Conservation (phyloP, 495 filamentous ascomycete genomes). For the Penicillium cataractarum region DNA sequence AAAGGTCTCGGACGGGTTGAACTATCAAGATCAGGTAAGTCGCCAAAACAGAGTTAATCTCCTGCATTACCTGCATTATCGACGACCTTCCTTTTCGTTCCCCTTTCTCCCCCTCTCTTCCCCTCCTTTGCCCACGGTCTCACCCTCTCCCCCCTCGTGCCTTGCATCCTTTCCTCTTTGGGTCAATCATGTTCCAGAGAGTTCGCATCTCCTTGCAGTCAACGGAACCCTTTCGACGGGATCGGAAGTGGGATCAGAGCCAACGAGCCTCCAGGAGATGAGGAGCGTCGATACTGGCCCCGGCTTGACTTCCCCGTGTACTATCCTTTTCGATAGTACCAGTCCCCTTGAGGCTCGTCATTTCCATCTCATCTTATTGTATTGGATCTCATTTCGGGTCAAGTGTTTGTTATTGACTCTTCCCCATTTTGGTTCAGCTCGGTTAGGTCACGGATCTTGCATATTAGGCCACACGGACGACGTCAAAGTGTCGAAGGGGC, state of each 20-base stretch:
- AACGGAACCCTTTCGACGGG: conserved; percentile 23
- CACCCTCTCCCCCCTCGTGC: conserved; percentile 39
- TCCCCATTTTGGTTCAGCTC: conserved; percentile 29
- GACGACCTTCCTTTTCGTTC: not conserved
- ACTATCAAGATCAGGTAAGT: conserved; percentile 12
- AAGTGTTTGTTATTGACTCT: conserved; percentile 48
- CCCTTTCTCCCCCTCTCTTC: conserved; percentile 6
- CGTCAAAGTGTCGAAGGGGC: conserved; percentile 17
- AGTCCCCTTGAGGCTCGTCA: not conserved
- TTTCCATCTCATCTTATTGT: conserved; percentile 6
- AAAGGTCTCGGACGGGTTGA: conserved; percentile 8
- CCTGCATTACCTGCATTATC: conserved; percentile 1
- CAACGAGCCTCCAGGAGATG: conserved; percentile 30
- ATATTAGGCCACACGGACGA: conserved; percentile 40
- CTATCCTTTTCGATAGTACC: conserved; percentile 14
- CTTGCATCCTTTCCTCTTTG: conserved; percentile 46
- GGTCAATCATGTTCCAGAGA: conserved; percentile 17
- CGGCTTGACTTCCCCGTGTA: conserved; percentile 29
- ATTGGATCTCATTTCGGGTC: not conserved
- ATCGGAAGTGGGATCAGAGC: conserved; percentile 9
- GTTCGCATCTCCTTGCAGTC: conserved; percentile 46
- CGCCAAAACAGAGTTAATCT: conserved; percentile 13
- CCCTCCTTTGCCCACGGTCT: conserved; percentile 35
- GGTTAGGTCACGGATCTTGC: conserved; percentile 32
- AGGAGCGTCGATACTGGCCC: conserved; percentile 32